phyloP scores from a whole-genome alignment of 768 basidiomycete genomes.

The Tricholoma terreum region DNA sequence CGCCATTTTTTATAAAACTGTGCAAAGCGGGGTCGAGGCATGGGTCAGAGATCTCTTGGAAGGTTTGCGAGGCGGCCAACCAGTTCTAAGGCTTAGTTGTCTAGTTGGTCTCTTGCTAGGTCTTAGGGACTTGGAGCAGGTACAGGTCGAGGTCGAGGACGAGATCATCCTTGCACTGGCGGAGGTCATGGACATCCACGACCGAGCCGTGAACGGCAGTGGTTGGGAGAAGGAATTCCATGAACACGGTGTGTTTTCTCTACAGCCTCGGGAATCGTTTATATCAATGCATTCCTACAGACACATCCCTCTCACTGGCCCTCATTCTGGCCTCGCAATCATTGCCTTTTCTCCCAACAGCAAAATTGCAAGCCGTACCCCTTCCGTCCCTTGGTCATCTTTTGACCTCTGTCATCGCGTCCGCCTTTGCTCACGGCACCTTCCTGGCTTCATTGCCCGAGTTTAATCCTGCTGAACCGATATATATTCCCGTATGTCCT shows the following conservation, averaged over 20 bases:
- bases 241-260: conserved; percentile 36
- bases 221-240: conserved; percentile 72
- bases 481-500: conserved; percentile 30
- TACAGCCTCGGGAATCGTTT: not conserved
- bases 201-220: conserved; percentile 24
- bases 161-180: conserved; percentile 69
- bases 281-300: conserved; percentile 14
- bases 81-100: conserved; percentile 58
- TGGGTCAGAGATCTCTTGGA: conserved; percentile 54
- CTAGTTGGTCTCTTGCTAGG: conserved; percentile 65
- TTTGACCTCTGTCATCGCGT: conserved; percentile 45
- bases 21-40: conserved; percentile 38
- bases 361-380: conserved; percentile 60
- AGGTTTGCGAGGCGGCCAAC: conserved; percentile 65
- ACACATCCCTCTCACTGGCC: conserved; percentile 46
- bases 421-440: conserved; percentile 53
- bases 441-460: conserved; percentile 45
- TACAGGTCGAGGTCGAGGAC: conserved; percentile 56
- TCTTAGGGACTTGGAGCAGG: conserved; percentile 47
- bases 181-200: conserved; percentile 66
- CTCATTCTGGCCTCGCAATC: conserved; percentile 61
- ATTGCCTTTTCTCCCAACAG: conserved; percentile 48
- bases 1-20: conserved; percentile 35
- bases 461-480: conserved; percentile 27
- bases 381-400: conserved; percentile 38